Evolutionary conservation across 2,329 filamentous ascomycete genomes (phyloP).

Genomic region (Coccinonectria pachysandricola): DNA sequence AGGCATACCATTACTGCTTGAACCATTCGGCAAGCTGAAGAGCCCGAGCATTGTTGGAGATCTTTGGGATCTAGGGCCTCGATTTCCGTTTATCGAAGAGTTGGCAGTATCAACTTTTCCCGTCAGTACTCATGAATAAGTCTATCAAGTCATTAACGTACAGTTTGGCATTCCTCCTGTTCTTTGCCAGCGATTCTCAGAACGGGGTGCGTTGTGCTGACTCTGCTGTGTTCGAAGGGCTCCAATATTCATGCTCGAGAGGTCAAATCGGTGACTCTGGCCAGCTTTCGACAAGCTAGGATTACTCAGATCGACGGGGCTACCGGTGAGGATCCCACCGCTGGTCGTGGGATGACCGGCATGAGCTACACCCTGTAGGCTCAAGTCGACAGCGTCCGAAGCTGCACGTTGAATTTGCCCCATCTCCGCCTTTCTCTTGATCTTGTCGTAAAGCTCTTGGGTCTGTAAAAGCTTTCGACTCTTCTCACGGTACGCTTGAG

Average conservation of each 20-base stretch:
- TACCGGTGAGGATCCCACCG: constrained; percentile 1
- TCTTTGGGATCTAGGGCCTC: neutral
- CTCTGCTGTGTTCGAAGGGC: too few relatives aligned
- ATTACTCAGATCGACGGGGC: constrained; percentile 1
- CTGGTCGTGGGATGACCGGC: constrained; percentile 4
- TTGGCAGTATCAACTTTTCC: constrained; percentile 5
- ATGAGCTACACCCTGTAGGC: constrained; percentile 10
- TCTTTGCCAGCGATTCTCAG: constrained; percentile 11
- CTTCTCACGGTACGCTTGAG: constrained; percentile 58
- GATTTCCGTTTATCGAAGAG: constrained; percentile 3
- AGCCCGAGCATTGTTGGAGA: neutral
- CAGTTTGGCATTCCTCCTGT: constrained; percentile 6
- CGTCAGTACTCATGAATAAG: constrained; percentile 3
- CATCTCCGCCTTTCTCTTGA: constrained; percentile 45
- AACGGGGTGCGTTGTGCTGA: constrained; percentile 6
- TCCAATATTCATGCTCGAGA: constrained; percentile 10
- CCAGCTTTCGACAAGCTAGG: constrained; percentile 2
- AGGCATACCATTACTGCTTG: constrained; percentile 3
- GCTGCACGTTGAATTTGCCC: constrained; percentile 46
- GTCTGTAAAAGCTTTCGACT: constrained; percentile 56
- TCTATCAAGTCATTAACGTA: constrained; percentile 3
- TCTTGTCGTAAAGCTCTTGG: constrained; percentile 53
- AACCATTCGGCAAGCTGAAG: neutral
- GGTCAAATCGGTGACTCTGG: constrained; percentile 9
- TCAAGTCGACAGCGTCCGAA: constrained; percentile 30